Evolutionary conservation across 1,284 basidiomycete species (phyloP), one percentile per base, ranked within the genome.

Genomic region (Moniliella sp.): DNA sequence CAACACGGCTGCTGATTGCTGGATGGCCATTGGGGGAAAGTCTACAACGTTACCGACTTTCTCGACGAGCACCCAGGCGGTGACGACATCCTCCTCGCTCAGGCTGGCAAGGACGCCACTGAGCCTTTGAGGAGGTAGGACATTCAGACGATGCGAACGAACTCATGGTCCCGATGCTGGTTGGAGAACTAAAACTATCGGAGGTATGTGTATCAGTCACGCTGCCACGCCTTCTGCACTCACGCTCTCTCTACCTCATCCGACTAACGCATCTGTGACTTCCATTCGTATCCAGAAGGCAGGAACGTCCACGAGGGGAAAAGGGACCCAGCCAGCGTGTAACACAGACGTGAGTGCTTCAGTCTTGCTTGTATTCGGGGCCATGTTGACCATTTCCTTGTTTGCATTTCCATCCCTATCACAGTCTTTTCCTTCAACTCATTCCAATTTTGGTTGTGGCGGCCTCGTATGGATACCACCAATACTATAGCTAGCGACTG

Each of bases 91-190:
- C 73, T 97, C 43, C 63, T 93, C 36, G 76, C 78, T 44, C 88
- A 97, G 67, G 76, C 74, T 53, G 80, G 86, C 75, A 66, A 57
- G 80, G 86, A 97, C 62, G 84, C 83, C 16, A 91, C 88, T 26
- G 91, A 97, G 62, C 83, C 9, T 99, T 97, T 57, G 91, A 97
- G 66, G 91, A 97, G 62, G 86, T 97, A 30, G 88, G 91, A 27
- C 88, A 97, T 70, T 94, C 86, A 11, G 91, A 97, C 57, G 91
- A 97, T 64, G 91, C 88, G 11, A 75, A 88, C 38, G 75, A 69
- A n/a, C 71, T 91, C 42, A 70, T 99, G 36, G 70, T 72, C n/a
- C 50, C 58, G 23, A 61, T 64, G 46, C 50, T 55, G 30, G 61
- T 64, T 16, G 63, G 40, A 71, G 64, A 50, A 69, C 86, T 73